Evolutionary conservation across 331 rosid genomes (phyloP).

Genomic region (Acacia concinna): DNA sequence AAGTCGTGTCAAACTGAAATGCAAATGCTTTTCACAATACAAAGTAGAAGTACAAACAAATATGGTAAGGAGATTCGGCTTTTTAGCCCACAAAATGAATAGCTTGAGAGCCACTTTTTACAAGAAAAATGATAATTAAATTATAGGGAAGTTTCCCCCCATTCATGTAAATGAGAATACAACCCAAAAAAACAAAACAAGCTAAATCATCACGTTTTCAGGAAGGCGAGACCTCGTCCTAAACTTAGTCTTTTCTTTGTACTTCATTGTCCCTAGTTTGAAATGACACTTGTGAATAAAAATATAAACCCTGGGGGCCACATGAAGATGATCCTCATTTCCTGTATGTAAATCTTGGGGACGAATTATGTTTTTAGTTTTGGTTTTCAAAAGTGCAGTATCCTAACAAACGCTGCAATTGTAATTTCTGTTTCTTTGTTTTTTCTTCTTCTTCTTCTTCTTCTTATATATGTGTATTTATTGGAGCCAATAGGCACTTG

Average conservation of each 20-base stretch:
- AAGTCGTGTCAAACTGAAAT: neutral
- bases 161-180: neutral
- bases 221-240: neutral
- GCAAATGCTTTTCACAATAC: neutral
- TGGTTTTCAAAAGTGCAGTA: neutral
- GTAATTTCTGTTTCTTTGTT: neutral
- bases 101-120: neutral
- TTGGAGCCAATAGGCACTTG: too few relatives aligned
- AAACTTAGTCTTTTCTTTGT: neutral
- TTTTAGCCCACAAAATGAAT: neutral
- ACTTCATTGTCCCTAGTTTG: neutral
- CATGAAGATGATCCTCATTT: neutral
- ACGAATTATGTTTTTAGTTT: neutral
- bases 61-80: neutral
- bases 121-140: neutral
- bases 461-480: too few relatives aligned
- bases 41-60: neutral
- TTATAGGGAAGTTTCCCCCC: neutral
- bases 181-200: neutral
- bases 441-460: too few relatives aligned
- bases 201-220: neutral
- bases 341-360: neutral
- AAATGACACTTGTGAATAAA: neutral
- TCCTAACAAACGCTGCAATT: neutral
- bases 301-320: neutral